These are phyloP conservation scores for Phoma sp. DNA, from an alignment of 2,329 filamentous ascomycete genomes.

Conservation along the genomic window DNA sequence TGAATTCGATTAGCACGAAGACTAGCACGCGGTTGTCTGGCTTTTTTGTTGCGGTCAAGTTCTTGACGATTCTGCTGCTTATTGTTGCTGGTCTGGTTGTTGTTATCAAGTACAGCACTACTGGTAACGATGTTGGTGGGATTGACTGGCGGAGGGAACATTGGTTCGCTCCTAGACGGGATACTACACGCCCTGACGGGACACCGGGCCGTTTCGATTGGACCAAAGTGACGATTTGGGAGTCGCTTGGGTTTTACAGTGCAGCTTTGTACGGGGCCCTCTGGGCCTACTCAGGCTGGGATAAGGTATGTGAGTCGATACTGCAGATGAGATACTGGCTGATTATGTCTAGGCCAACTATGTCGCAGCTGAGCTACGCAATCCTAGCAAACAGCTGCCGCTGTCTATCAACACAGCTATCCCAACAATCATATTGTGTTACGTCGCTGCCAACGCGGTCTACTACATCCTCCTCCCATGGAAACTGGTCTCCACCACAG, in stretches of 20 bases:
- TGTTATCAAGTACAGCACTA: constrained; percentile 34
- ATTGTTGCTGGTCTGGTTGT: constrained; percentile 46
- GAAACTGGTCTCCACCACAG: constrained; percentile 64
- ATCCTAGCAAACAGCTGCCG: constrained; percentile 56
- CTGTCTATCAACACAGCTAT: constrained; percentile 68
- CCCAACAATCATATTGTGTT: constrained; percentile 66
- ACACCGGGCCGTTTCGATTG: constrained; percentile 37
- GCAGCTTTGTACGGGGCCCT: constrained; percentile 56
- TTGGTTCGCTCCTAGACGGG: constrained; percentile 40
- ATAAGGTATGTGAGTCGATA: constrained; percentile 37
- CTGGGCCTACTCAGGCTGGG: constrained; percentile 48
- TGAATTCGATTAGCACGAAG: constrained; percentile 55
- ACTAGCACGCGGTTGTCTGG: constrained; percentile 48
- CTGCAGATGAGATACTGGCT: constrained; percentile 17
- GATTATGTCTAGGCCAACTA: constrained; percentile 42
- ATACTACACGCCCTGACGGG: constrained; percentile 39
- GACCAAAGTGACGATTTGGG: constrained; percentile 58
- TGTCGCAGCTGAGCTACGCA: constrained; percentile 45
- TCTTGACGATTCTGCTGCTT: constrained; percentile 43
- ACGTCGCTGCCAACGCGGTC: constrained; percentile 65
- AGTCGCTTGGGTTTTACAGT: constrained; percentile 66
- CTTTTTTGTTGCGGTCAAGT: constrained; percentile 49
- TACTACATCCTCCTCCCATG: constrained; percentile 70
- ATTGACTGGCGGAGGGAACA: constrained; percentile 42
- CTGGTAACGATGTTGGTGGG: constrained; percentile 40